Evolutionary conservation across 202 grass and related monocot species (phyloP), one percentile per base, ranked within the genome.

Genomic region (Hordeum pubiflorum): DNA sequence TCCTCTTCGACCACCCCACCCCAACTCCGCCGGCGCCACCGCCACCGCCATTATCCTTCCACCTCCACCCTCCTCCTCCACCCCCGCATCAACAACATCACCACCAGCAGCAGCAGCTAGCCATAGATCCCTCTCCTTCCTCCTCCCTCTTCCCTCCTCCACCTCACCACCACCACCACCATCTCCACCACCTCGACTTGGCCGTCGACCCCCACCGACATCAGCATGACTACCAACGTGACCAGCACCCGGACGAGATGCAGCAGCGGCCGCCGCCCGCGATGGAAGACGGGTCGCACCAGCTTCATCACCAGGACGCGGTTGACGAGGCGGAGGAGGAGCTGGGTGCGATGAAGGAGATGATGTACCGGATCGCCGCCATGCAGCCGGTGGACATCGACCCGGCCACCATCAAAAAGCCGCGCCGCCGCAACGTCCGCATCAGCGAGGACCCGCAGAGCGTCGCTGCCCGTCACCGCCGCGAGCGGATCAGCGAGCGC

Each of bases 331-430:
- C 92, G 54, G 90, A 91, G 63, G 96, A 95, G 88, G 84, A 69
- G 60, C 82, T 98, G 3, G 92, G 96, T 10, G 90, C 89, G 22
- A 90, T 99, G 90, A 99, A 99, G 85, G 96, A 99, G 90, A 99
- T 99, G 92, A 96, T 99, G 96, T 99, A 99, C 90, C 82, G 88
- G 84, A 95, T 99, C 58, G 90, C 96, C 0, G 92, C 96, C 4
- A 99, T 99, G 96, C 96, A 99, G 78, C 92, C 96, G 11, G 92
- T 99, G 37, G 90, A 99, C 72, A 90, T 99, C 79, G 96, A 99
- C 80, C 96, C 96, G 10, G 79, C 92, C 5, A 95, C 96, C 15
- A 87, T 99, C 65, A 95, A 90, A 78, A 99, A 86, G 81, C 90
- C 96, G 0, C 89, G 88, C 55, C 83, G 92, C 64, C 89, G 96